Percentiles rank a stretch among this genome's conserved stretches.
These are phyloP conservation scores for Aspergillus piperis DNA, from an alignment of 2,329 filamentous ascomycete species.

Conservation along the genomic window DNA sequence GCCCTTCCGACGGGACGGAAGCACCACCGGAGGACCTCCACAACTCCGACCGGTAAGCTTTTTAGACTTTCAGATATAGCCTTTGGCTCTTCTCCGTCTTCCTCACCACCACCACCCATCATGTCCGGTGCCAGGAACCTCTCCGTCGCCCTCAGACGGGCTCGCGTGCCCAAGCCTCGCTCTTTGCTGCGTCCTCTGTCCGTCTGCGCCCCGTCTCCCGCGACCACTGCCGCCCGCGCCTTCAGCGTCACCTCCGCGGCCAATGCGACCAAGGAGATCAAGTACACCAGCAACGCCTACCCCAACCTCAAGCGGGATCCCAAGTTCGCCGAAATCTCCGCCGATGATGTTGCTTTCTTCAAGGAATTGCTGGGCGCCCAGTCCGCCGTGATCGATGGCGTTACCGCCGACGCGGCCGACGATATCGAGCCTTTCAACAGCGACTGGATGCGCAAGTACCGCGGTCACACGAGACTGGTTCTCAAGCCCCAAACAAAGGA, in stretches of 20 bases:
- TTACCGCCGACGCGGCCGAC: slow-evolving; percentile 70
- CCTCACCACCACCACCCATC: slow-evolving; percentile 11
- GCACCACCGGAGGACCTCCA: neutral
- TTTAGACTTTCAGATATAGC: slow-evolving; percentile 14
- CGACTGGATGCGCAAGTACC: slow-evolving; percentile 99
- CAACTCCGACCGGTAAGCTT: slow-evolving; percentile 8
- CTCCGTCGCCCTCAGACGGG: slow-evolving; percentile 35
- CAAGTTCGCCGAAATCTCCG: slow-evolving; percentile 68
- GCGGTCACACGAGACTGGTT: slow-evolving; percentile 83
- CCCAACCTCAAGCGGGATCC: slow-evolving; percentile 78
- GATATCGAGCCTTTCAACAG: slow-evolving; percentile 92
- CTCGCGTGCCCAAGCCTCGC: slow-evolving; percentile 33
- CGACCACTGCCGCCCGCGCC: slow-evolving; percentile 24
- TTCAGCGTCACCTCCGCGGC: slow-evolving; percentile 34
- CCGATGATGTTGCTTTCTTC: slow-evolving; percentile 81
- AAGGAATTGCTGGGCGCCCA: slow-evolving; percentile 74
- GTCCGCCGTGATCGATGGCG: slow-evolving; percentile 80
- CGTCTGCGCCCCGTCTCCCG: slow-evolving; percentile 16
- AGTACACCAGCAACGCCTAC: slow-evolving; percentile 79
- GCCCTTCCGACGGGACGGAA: slow-evolving; percentile 8
- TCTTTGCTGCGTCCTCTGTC: slow-evolving; percentile 26
- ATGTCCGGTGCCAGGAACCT: slow-evolving; percentile 37
- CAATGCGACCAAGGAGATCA: slow-evolving; percentile 48
- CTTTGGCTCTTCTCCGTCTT: neutral
- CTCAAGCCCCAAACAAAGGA: slow-evolving; percentile 81